Percentiles rank a stretch among this genome's conserved stretches.
These are phyloP conservation scores for Alternaria postmessia DNA, from an alignment of 2,329 filamentous ascomycete species.

Conservation along the genomic window DNA sequence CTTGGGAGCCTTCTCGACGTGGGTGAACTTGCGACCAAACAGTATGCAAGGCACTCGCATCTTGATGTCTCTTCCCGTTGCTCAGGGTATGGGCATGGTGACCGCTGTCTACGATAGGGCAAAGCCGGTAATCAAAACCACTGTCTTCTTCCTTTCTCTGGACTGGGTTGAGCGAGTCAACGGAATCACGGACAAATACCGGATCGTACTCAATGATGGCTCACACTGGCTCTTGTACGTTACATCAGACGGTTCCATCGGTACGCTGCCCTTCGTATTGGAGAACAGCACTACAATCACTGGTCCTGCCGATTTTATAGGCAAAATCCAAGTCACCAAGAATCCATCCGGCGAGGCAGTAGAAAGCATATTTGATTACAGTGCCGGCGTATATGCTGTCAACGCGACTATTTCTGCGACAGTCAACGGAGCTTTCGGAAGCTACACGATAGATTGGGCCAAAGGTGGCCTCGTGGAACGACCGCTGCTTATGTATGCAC, in stretches of 20 bases:
- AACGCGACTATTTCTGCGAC: slow-evolving; percentile 63
- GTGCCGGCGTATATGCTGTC: slow-evolving; percentile 78
- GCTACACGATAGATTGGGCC: slow-evolving; percentile 76
- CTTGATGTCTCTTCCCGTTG: slow-evolving; percentile 77
- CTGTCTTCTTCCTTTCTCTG: slow-evolving; percentile 77
- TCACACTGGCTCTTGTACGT: slow-evolving; percentile 81
- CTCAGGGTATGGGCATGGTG: slow-evolving; percentile 90
- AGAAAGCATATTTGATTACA: slow-evolving; percentile 78
- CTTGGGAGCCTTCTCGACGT: slow-evolving; percentile 65
- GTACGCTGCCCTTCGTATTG: slow-evolving; percentile 73
- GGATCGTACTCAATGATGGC: slow-evolving; percentile 60
- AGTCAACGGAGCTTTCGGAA: slow-evolving; percentile 59
- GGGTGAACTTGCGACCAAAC: slow-evolving; percentile 69
- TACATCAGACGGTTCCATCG: slow-evolving; percentile 61
- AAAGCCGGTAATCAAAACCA: slow-evolving; percentile 76
- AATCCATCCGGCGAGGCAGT: slow-evolving; percentile 63
- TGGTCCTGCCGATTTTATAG: slow-evolving; percentile 73
- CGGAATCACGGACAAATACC: slow-evolving; percentile 52
- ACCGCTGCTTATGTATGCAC: slow-evolving; percentile 82
- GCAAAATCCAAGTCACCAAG: slow-evolving; percentile 85
- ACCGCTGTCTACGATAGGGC: slow-evolving; percentile 78
- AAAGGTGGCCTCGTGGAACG: slow-evolving; percentile 69
- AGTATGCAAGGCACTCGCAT: slow-evolving; percentile 61
- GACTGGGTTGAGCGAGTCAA: slow-evolving; percentile 34
- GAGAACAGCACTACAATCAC: slow-evolving; percentile 71